phyloP scores from a whole-genome alignment of 163 green algal species.

The Prototheca stagnorum region DNA sequence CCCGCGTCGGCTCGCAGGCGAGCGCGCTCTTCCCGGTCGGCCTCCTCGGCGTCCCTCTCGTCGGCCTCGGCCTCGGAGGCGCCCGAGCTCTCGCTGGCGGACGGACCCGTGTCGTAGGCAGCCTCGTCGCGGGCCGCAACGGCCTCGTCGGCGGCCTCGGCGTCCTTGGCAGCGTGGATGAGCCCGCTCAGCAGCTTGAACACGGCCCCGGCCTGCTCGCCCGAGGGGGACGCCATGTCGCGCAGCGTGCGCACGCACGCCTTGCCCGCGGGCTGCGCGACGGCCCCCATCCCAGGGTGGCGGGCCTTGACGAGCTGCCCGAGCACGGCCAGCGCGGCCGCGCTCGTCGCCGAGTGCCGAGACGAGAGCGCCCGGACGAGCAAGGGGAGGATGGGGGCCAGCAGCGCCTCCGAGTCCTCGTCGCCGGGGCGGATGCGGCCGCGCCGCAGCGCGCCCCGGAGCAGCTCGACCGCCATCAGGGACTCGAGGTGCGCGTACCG shows the following conservation, averaged over 20 bases:
- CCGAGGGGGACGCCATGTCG: too few species aligned
- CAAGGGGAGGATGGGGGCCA: conserved; percentile 57
- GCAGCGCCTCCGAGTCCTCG: conserved; percentile 5
- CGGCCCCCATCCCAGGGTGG: conserved; percentile 9
- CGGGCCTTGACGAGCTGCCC: conserved; percentile 8
- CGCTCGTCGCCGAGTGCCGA: conserved; percentile 22
- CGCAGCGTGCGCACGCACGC: conserved; percentile 34
- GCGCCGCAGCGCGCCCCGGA: conserved; percentile 17
- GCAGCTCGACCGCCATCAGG: conserved; percentile 40
- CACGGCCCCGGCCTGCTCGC: too few species aligned
- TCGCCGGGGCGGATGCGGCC: background rate
- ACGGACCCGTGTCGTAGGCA: too few species aligned
- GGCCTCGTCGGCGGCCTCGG: too few species aligned
- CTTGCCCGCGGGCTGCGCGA: conserved; percentile 19
- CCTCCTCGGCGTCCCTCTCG: too few species aligned
- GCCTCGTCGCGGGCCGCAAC: too few species aligned
- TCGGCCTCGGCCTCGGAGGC: too few species aligned
- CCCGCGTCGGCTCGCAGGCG: too few species aligned
- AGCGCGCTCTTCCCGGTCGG: too few species aligned
- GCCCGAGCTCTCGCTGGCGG: too few species aligned
- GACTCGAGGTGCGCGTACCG: conserved; percentile 6
- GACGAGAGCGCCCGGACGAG: conserved; percentile 35
- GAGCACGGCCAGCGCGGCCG: conserved; percentile 13
- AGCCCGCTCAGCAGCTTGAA: conserved; percentile 19
- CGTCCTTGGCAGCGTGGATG: too few species aligned